Percentiles rank a stretch among this genome's conserved stretches.
Evolutionary conservation across 495 filamentous ascomycete genomes (phyloP).

Genomic region (Annulohypoxylon nitens): DNA sequence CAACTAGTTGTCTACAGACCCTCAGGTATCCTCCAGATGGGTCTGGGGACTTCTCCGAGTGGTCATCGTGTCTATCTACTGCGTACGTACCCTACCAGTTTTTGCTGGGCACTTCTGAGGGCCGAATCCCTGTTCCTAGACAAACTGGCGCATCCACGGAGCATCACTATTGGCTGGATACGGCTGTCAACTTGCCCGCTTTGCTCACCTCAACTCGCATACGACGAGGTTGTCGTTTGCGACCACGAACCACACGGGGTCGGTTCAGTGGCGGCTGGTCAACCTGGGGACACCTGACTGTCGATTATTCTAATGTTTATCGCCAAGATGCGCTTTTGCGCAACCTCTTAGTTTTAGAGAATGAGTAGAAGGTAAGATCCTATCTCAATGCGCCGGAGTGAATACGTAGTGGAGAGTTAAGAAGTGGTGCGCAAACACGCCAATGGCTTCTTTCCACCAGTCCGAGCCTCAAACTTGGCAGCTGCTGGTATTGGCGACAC

Average conservation of each 20-base stretch:
- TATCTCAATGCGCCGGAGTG: slow-evolving; percentile 34
- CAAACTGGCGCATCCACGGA: slow-evolving; percentile 51
- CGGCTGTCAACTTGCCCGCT: slow-evolving; percentile 50
- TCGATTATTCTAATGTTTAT: slow-evolving; percentile 1
- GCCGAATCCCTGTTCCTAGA: slow-evolving; percentile 47
- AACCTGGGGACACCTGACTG: slow-evolving; percentile 34
- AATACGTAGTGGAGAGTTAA: slow-evolving; percentile 13
- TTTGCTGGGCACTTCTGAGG: slow-evolving; percentile 45
- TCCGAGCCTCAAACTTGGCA: slow-evolving; percentile 39
- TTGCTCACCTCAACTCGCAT: slow-evolving; percentile 54
- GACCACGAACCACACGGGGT: slow-evolving; percentile 44
- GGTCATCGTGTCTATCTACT: slow-evolving; percentile 43
- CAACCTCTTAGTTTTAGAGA: slow-evolving; percentile 15
- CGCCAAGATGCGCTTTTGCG: slow-evolving; percentile 33
- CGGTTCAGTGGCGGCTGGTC: slow-evolving; percentile 24
- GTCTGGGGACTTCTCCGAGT: slow-evolving; percentile 46
- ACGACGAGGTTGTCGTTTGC: slow-evolving; percentile 50
- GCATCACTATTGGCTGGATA: slow-evolving; percentile 46
- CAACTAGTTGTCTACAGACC: slow-evolving; percentile 36
- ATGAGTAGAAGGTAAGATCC: slow-evolving; percentile 7
- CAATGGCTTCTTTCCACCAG: slow-evolving; percentile 28
- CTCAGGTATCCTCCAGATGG: slow-evolving; percentile 47
- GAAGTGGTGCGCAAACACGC: slow-evolving; percentile 38
- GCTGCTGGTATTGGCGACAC: slow-evolving; percentile 27
- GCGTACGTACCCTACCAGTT: slow-evolving; percentile 50